Evolutionary conservation across 2,329 filamentous ascomycete genomes (phyloP).

Genomic region (Ceratocystiopsis brevicomis): DNA sequence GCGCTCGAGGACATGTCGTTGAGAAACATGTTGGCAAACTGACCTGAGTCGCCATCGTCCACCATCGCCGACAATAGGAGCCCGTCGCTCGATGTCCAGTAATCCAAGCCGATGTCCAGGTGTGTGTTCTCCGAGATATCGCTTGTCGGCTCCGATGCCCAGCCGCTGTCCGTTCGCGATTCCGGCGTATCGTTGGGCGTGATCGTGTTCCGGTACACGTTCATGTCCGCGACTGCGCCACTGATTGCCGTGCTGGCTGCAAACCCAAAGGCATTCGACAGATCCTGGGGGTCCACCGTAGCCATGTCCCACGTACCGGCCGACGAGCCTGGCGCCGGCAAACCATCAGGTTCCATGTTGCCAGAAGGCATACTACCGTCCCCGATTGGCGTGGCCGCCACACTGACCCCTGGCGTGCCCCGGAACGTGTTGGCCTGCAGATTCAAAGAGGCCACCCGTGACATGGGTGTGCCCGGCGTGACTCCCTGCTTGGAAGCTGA

Average conservation of each 20-base stretch:
- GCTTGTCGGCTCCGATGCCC: conserved; percentile 38
- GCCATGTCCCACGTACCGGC: conserved; percentile 15
- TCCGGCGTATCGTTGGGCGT: conserved; percentile 47
- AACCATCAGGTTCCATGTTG: too few species aligned
- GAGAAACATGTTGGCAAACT: conserved; percentile 6
- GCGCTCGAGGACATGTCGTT: conserved; percentile 21
- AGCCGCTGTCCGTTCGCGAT: conserved; percentile 39
- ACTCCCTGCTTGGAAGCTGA: conserved; percentile 29
- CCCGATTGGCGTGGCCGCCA: too few species aligned
- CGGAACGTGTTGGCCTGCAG: conserved; percentile 23
- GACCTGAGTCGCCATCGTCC: conserved; percentile 10
- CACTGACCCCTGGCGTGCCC: too few species aligned
- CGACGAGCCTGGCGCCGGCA: too few species aligned
- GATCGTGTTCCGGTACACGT: conserved; percentile 29
- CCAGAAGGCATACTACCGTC: too few species aligned
- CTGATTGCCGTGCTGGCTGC: conserved; percentile 22
- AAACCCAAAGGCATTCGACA: conserved; percentile 22
- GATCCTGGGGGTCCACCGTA: conserved; percentile 34
- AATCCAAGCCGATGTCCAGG: conserved; percentile 31
- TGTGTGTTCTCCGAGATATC: conserved; percentile 37
- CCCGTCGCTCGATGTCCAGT: conserved; percentile 28
- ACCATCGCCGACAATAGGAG: conserved; percentile 21
- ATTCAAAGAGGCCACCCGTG: conserved; percentile 31
- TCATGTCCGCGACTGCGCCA: conserved; percentile 33
- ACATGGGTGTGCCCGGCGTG: conserved; percentile 28